Evolutionary conservation across 805 yeast genomes (phyloP).

Genomic region (Kodamaea leandrae): DNA sequence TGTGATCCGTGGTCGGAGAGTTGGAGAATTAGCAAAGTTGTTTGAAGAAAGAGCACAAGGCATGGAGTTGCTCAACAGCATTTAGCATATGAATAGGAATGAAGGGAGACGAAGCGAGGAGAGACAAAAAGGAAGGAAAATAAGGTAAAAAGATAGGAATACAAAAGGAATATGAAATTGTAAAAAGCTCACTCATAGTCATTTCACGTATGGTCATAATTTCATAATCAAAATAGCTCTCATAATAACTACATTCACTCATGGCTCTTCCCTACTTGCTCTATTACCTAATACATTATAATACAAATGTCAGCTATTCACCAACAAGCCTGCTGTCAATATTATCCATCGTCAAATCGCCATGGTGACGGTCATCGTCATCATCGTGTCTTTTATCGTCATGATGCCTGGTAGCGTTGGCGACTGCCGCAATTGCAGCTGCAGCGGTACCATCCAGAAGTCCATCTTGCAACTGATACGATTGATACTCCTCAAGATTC

Average conservation of each 20-base stretch:
- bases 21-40: conserved; percentile 58
- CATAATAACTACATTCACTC: too few species aligned
- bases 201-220: too few species aligned
- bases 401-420: conserved; percentile 28
- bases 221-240: too few species aligned
- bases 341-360: conserved; percentile 39
- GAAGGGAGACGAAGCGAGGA: not conserved
- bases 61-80: conserved; percentile 30
- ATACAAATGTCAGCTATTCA: conserved; percentile 20
- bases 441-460: conserved; percentile 29
- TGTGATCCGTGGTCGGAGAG: conserved; percentile 55
- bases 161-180: too few species aligned
- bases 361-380: conserved; percentile 21
- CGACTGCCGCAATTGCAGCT: conserved; percentile 43
- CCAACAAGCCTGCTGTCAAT: conserved; percentile 46
- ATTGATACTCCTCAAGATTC: conserved; percentile 26
- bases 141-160: too few species aligned
- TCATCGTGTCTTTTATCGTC: conserved; percentile 19
- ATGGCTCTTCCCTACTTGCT: too few species aligned
- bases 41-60: conserved; percentile 58
- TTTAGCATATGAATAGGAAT: conserved; percentile 14
- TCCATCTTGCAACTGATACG: conserved; percentile 27
- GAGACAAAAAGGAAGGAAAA: not conserved
- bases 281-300: not conserved
- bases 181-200: too few species aligned